These are phyloP conservation scores for Biscutella laevigata DNA, from an alignment of 441 rosid species.

Conservation along the genomic window DNA sequence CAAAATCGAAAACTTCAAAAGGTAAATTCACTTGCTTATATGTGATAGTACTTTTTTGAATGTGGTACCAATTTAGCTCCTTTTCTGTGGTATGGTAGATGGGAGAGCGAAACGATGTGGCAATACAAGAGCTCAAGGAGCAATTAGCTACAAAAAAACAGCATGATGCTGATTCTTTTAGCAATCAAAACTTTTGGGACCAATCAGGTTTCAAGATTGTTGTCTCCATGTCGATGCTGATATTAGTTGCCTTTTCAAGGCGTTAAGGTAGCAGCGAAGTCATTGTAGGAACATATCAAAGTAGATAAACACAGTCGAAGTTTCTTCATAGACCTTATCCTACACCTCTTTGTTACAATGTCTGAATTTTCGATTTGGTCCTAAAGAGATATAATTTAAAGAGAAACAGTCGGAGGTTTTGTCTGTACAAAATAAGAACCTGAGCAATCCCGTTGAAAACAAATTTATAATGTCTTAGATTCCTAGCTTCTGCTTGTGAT, in stretches of 20 bases:
- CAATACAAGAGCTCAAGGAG: slow-evolving; percentile 59
- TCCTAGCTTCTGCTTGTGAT: slow-evolving; percentile 11
- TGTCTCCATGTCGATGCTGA: slow-evolving; percentile 82
- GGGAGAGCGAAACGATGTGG: slow-evolving; percentile 81
- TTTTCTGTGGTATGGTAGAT: slow-evolving; percentile 34
- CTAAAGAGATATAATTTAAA: neutral
- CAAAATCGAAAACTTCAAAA: slow-evolving; percentile 81
- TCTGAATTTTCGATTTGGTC: slow-evolving; percentile 8
- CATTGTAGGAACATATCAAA: slow-evolving; percentile 1
- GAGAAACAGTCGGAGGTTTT: neutral
- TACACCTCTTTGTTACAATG: slow-evolving; percentile 14
- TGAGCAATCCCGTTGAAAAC: slow-evolving; percentile 9
- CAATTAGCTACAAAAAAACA: slow-evolving; percentile 52
- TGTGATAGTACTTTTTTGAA: neutral
- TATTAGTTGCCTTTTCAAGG: slow-evolving; percentile 67
- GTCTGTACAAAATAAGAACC: slow-evolving; percentile 21
- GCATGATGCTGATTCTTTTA: slow-evolving; percentile 20
- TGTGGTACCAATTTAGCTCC: neutral
- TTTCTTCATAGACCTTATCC: neutral
- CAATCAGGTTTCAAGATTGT: slow-evolving; percentile 69
- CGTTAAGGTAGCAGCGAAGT: slow-evolving; percentile 24
- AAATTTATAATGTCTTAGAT: slow-evolving; percentile 17
- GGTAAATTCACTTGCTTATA: slow-evolving; percentile 32
- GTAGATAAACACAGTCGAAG: slow-evolving; percentile 9
- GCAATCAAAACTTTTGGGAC: slow-evolving; percentile 78